Evolutionary conservation across 192 early-diverging fungal species (phyloP).

Genomic region (Endogone sp.): DNA sequence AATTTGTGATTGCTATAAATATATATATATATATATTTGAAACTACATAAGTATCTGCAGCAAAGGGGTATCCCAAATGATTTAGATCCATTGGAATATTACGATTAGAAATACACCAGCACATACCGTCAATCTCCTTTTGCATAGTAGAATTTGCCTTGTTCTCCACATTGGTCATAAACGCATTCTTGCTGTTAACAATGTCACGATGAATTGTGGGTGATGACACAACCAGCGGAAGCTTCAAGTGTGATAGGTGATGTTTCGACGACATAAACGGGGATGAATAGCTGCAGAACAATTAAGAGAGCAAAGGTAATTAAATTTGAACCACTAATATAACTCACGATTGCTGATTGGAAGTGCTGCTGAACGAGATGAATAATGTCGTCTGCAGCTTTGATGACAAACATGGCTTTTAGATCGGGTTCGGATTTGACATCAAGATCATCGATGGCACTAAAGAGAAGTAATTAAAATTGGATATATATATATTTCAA

Average conservation of each 20-base stretch:
- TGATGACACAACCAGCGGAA: conserved; percentile 59
- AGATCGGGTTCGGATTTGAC: conserved; percentile 64
- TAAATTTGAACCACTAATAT: too few species aligned
- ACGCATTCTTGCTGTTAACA: conserved; percentile 82
- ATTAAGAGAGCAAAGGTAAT: too few species aligned
- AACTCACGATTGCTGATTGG: conserved; percentile 62
- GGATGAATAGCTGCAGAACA: too few species aligned
- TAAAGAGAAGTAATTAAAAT: too few species aligned
- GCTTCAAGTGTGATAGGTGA: too few species aligned
- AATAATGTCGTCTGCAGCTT: conserved; percentile 62
- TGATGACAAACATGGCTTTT: conserved; percentile 54
- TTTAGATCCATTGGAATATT: conserved; percentile 6
- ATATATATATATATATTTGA: too few species aligned
- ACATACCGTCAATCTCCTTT: conserved; percentile 63
- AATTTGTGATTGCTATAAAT: conserved; percentile 57
- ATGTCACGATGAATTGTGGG: conserved; percentile 83
- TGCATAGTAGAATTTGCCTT: conserved; percentile 77
- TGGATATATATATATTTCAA: too few species aligned
- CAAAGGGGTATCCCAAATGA: too few species aligned
- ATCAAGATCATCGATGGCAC: conserved; percentile 64
- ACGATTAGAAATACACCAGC: not conserved
- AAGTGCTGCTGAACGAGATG: conserved; percentile 82
- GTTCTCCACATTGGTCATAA: conserved; percentile 78
- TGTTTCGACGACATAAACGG: too few species aligned
- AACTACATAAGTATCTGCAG: too few species aligned